Conservation (phyloP, 805 yeast genomes). For the Teunomyces aglyptinius region DNA sequence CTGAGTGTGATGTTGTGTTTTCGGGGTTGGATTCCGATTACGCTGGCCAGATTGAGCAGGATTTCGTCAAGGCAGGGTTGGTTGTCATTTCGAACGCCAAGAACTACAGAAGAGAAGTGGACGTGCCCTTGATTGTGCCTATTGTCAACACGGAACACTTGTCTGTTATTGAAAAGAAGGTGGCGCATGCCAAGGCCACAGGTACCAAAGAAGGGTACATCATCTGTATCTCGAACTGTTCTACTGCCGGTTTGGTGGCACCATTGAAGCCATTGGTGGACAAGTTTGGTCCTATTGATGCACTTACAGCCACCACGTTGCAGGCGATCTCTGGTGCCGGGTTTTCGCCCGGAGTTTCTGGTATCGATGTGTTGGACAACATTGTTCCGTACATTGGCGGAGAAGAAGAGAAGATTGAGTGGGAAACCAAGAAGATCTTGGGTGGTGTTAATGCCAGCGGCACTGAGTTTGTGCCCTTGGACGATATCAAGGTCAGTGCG, state of each 20-base stretch:
- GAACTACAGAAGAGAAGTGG: slow-evolving; percentile 83
- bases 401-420: slow-evolving; percentile 97
- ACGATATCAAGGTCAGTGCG: slow-evolving; percentile 84
- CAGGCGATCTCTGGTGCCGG: slow-evolving; percentile 99
- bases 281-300: slow-evolving; percentile 84
- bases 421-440: slow-evolving; percentile 95
- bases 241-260: slow-evolving; percentile 97
- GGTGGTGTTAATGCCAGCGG: slow-evolving; percentile 59
- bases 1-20: slow-evolving; percentile 90
- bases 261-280: slow-evolving; percentile 94
- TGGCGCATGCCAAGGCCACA: slow-evolving; percentile 50
- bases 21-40: slow-evolving; percentile 91
- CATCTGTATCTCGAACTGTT: slow-evolving; percentile 95
- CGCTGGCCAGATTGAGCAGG: slow-evolving; percentile 91
- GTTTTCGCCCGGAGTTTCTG: slow-evolving; percentile 95
- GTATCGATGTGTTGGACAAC: slow-evolving; percentile 92
- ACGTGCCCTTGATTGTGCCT: slow-evolving; percentile 93
- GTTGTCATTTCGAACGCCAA: slow-evolving; percentile 93
- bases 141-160: slow-evolving; percentile 92
- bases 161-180: slow-evolving; percentile 61
- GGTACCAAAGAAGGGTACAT: slow-evolving; percentile 77
- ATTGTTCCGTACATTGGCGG: slow-evolving; percentile 93
- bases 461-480: slow-evolving; percentile 55
- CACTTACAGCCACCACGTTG: slow-evolving; percentile 83
- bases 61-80: slow-evolving; percentile 75